These are phyloP conservation scores for Brassica cretica DNA, from an alignment of 345 rosid genomes.

Conservation along the genomic window DNA sequence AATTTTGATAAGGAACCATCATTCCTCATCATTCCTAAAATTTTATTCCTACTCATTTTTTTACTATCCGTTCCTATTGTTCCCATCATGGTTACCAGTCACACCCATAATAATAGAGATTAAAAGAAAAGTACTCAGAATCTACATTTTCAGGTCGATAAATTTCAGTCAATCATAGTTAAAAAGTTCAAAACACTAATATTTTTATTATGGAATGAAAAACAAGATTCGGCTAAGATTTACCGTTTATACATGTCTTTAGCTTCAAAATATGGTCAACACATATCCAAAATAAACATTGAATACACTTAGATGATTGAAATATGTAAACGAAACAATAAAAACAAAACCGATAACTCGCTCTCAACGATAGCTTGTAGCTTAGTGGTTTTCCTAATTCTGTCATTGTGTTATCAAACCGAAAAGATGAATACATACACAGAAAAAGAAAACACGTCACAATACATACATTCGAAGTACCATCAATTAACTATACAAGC, in stretches of 20 bases:
- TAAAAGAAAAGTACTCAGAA: background rate
- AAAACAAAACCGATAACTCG: background rate
- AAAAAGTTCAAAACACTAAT: background rate
- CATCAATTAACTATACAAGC: background rate
- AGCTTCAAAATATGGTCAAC: background rate
- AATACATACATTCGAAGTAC: background rate
- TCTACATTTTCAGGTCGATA: constrained; percentile 7
- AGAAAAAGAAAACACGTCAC: background rate
- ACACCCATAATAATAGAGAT: background rate
- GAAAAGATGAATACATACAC: background rate
- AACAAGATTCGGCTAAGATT: background rate
- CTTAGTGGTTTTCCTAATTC: background rate
- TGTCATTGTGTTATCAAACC: background rate
- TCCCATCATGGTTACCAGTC: too few relatives aligned
- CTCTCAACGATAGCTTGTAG: background rate
- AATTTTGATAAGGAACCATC: too few relatives aligned
- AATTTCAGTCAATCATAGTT: constrained; percentile 4
- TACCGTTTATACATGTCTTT: background rate
- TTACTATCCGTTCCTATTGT: too few relatives aligned
- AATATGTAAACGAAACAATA: background rate
- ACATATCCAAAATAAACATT: background rate
- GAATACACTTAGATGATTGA: background rate
- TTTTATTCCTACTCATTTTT: too few relatives aligned
- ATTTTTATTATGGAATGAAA: background rate
- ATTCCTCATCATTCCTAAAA: too few relatives aligned